Evolutionary conservation across 805 yeast genomes (phyloP).

Genomic region (Starmerella riodocensis): DNA sequence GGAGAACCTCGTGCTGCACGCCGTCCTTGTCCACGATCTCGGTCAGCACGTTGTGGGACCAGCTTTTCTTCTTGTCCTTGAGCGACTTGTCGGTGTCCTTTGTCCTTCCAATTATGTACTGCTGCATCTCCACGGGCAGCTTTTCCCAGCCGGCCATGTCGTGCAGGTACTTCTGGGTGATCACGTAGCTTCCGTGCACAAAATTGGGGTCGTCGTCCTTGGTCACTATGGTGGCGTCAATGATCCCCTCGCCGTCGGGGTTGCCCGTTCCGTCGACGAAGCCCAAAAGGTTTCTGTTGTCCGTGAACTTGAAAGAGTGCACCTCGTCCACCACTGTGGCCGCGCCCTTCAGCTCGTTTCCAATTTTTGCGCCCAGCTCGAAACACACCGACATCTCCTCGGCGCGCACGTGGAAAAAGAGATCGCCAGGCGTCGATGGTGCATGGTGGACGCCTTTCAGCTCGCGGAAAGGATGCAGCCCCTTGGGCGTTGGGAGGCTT

Average conservation of each 20-base stretch:
- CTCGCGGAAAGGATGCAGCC: slow-evolving; percentile 20
- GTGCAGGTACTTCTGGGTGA: slow-evolving; percentile 22
- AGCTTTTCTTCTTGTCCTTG: slow-evolving; percentile 14
- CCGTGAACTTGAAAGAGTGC: slow-evolving; percentile 21
- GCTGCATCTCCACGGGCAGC: slow-evolving; percentile 18
- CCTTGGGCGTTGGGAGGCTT: slow-evolving; percentile 13
- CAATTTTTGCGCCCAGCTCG: slow-evolving; percentile 16
- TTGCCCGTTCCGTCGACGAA: slow-evolving; percentile 23
- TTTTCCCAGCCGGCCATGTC: slow-evolving; percentile 18
- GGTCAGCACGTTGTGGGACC: slow-evolving; percentile 35
- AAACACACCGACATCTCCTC: slow-evolving; percentile 20
- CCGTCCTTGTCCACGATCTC: slow-evolving; percentile 53
- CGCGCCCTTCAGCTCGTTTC: slow-evolving; percentile 11
- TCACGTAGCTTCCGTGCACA: slow-evolving; percentile 21
- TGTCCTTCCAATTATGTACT: slow-evolving; percentile 19
- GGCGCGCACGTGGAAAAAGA: slow-evolving; percentile 20
- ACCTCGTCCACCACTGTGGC: slow-evolving; percentile 21
- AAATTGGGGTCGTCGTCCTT: slow-evolving; percentile 8
- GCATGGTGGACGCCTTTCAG: slow-evolving; percentile 19
- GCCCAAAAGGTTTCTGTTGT: slow-evolving; percentile 21
- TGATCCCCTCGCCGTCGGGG: slow-evolving; percentile 15
- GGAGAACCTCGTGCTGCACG: slow-evolving; percentile 17
- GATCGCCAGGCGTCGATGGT: slow-evolving; percentile 22
- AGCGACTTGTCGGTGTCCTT: slow-evolving; percentile 19
- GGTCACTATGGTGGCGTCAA: slow-evolving; percentile 12